Evolutionary conservation across 2,329 filamentous ascomycete species (phyloP), one percentile per base, ranked within the genome.

Genomic region (Dichotomopilus funicola): DNA sequence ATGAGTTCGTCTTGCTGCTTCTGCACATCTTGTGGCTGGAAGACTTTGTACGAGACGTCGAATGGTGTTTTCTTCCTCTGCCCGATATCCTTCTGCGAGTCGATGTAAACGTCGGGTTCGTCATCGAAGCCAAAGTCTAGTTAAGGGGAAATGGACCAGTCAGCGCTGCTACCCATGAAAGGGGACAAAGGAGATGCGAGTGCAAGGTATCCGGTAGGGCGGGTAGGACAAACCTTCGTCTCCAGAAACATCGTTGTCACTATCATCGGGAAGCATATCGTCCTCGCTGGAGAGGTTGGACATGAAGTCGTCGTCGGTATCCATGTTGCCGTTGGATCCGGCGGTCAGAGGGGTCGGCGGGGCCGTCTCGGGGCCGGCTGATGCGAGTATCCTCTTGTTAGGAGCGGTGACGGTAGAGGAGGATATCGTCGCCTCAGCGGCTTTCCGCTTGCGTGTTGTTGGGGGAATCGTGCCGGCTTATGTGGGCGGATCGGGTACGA

Each of bases 281-380:
- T 86, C 85, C 43, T 86, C 86, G 67, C 88, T 95, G 43, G 89
- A 92, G 64, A 86, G 78, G 67, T 85, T 84, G 65, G 88, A 95
- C 81, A 94, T 87, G 71, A 91, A 91, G 58, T 96, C 92, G 67
- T 96, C 91, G 65, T 97, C 92, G 7, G 91, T 96, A 75, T 96
- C 91, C 91, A 96, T 96, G 61, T 9, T 48, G 49, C 77, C 81
- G 70, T 75, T 75, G 51, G 73, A 77, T 27, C 68, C 67, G n/a
- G 70, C 74, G 49, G 81, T 85, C 57, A 79, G 71, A 34, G 81
- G 79, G 5, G 81, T 82, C 12, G 80, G 80, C 27, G 83, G 82
- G 42, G 81, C 79, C 44, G 75, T 73, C 55, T 70, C 64, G 37
- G 63, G 60, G 70, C 73, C 72, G 65, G 75, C 76, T 74, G 79